Percentiles rank a stretch among this genome's conserved stretches.
These are phyloP conservation scores for Leishmania amazonensis DNA, from an alignment of 208 protist species.

Conservation along the genomic window DNA sequence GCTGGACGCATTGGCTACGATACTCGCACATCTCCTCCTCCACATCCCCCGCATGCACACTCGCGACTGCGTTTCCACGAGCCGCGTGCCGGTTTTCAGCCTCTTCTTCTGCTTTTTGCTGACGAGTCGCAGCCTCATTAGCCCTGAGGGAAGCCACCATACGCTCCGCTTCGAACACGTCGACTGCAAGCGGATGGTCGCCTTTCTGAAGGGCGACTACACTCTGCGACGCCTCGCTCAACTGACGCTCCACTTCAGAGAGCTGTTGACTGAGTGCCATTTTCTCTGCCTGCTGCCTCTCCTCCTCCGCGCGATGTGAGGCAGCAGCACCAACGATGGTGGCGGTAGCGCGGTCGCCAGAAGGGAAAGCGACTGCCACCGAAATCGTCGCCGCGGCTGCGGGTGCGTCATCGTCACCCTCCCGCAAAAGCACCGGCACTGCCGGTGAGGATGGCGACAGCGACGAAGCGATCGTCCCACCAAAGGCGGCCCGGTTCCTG, in stretches of 20 bases:
- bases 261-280: slow-evolving; percentile 4
- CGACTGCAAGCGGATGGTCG: slow-evolving; percentile 1
- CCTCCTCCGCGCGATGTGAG: background rate
- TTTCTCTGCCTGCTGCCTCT: background rate
- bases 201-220: slow-evolving; percentile 23
- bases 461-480: background rate
- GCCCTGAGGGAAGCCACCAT: slow-evolving; percentile 5
- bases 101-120: slow-evolving; percentile 3
- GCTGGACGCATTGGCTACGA: slow-evolving; percentile 11
- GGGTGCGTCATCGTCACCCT: background rate
- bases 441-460: background rate
- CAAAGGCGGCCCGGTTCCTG: background rate
- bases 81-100: background rate
- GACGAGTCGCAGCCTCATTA: slow-evolving; percentile 8
- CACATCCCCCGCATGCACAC: background rate
- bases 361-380: background rate
- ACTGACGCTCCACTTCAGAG: slow-evolving; percentile 4
- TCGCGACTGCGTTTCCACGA: background rate
- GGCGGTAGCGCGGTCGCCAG: background rate
- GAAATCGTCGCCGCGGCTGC: background rate
- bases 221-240: background rate
- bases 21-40: background rate
- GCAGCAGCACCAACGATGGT: background rate
- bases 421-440: slow-evolving; percentile 15
- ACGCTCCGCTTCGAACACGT: slow-evolving; percentile 13